Evolutionary conservation across 495 filamentous ascomycete genomes (phyloP).

Genomic region (Aspergillus conjunctus): DNA sequence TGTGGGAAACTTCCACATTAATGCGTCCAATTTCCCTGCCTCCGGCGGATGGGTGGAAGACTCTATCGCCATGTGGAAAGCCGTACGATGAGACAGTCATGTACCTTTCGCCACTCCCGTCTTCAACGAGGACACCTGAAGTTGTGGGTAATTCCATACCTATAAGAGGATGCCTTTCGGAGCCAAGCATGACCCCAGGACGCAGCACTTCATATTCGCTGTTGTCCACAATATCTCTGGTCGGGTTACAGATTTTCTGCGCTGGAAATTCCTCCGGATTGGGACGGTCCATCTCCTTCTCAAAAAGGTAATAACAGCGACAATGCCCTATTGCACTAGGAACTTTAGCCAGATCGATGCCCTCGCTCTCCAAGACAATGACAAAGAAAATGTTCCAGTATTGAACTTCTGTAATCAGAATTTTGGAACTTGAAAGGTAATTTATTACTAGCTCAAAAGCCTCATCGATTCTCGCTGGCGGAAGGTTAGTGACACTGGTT

Average conservation of each 20-base stretch:
- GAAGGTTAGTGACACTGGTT: constrained; percentile 1
- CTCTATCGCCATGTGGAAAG: constrained; percentile 7
- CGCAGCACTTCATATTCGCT: constrained; percentile 5
- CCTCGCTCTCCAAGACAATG: constrained; percentile 8
- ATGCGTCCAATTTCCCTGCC: constrained; percentile 14
- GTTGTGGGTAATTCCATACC: constrained; percentile 5
- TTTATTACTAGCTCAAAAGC: constrained; percentile 9
- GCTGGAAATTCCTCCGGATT: not conserved
- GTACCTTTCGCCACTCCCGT: constrained; percentile 5
- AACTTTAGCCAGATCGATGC: constrained; percentile 2
- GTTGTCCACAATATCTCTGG: not conserved
- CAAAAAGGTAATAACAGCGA: constrained; percentile 2
- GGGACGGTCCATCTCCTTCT: constrained; percentile 5
- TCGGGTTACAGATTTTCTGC: not conserved
- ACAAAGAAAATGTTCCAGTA: constrained; percentile 12
- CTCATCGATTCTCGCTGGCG: constrained; percentile 3
- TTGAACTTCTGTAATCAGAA: constrained; percentile 1
- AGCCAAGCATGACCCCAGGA: constrained; percentile 9
- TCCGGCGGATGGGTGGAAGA: constrained; percentile 6
- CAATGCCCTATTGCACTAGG: constrained; percentile 2
- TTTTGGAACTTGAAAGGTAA: constrained; percentile 5
- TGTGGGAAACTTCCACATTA: constrained; percentile 13
- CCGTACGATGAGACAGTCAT: constrained; percentile 16
- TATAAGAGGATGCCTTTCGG: not conserved
- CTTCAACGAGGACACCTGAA: constrained; percentile 17